Conservation (phyloP, 495 filamentous ascomycete species). For the Hypoxylon fuscum region DNA sequence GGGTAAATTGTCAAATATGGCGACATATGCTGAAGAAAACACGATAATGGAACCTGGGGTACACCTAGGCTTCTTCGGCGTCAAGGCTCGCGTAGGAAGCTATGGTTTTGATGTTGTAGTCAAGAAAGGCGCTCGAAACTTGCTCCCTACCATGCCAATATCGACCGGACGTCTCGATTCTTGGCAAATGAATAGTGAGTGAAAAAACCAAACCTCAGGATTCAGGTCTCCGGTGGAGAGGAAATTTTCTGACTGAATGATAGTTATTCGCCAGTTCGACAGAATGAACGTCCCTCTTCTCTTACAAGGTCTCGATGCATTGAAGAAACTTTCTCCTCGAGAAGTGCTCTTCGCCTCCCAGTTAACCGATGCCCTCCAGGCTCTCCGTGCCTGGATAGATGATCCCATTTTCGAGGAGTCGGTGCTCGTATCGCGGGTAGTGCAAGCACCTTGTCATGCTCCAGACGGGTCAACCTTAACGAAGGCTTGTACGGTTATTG, state of each 20-base stretch:
- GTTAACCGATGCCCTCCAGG: slow-evolving; percentile 48
- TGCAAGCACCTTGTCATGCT: slow-evolving; percentile 52
- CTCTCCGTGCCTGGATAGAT: slow-evolving; percentile 50
- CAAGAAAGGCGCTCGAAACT: slow-evolving; percentile 67
- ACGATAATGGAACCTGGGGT: slow-evolving; percentile 70
- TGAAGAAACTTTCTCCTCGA: slow-evolving; percentile 43
- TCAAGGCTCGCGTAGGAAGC: slow-evolving; percentile 69
- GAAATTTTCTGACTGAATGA: slow-evolving; percentile 7
- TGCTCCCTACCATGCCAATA: slow-evolving; percentile 73
- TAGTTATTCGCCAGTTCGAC: slow-evolving; percentile 64
- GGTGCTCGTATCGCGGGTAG: slow-evolving; percentile 47
- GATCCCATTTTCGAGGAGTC: slow-evolving; percentile 57
- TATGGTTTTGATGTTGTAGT: slow-evolving; percentile 81
- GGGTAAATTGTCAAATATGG: slow-evolving; percentile 68
- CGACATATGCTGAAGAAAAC: slow-evolving; percentile 61
- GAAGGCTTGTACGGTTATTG: slow-evolving; percentile 50
- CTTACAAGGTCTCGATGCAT: slow-evolving; percentile 55
- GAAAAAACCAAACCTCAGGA: slow-evolving; percentile 43
- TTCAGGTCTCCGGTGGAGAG: neutral
- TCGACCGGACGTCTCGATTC: slow-evolving; percentile 63
- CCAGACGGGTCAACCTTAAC: slow-evolving; percentile 30
- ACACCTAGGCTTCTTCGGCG: slow-evolving; percentile 77
- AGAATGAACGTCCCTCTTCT: slow-evolving; percentile 64
- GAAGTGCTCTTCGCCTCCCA: slow-evolving; percentile 49
- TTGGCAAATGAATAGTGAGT: slow-evolving; percentile 61